A percentile compares a stretch with the other conserved stretches of the same genome.
Evolutionary conservation across 2,329 filamentous ascomycete genomes (phyloP).

Genomic region (Aspergillus uvarum): DNA sequence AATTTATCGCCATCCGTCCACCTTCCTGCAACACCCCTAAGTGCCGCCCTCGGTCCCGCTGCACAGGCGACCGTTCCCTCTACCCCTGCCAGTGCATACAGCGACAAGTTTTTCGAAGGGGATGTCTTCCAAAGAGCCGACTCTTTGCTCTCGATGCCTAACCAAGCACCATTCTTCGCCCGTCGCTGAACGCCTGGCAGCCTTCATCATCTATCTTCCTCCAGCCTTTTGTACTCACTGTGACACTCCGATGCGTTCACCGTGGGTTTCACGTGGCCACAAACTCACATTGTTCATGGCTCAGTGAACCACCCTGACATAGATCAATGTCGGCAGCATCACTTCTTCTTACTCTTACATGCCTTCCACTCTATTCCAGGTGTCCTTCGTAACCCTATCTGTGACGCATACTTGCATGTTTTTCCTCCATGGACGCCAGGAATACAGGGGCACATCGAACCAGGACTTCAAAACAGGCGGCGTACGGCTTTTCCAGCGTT

Average conservation of each 20-base stretch:
- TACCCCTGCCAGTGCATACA: slow-evolving; percentile 49
- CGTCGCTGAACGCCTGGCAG: slow-evolving; percentile 38
- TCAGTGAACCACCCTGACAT: not conserved
- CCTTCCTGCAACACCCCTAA: slow-evolving; percentile 82
- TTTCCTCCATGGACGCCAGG: not conserved
- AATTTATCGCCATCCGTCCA: slow-evolving; percentile 50
- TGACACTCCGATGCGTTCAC: not conserved
- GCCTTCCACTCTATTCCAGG: not conserved
- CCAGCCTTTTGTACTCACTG: slow-evolving; percentile 25
- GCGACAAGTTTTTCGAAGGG: slow-evolving; percentile 50
- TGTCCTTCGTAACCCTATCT: not conserved
- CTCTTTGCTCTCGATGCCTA: slow-evolving; percentile 46
- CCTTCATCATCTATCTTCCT: slow-evolving; percentile 36
- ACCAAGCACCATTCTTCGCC: slow-evolving; percentile 42
- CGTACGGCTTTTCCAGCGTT: slow-evolving; percentile 7
- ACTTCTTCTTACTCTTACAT: not conserved
- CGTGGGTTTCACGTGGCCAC: not conserved
- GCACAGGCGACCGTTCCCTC: slow-evolving; percentile 85
- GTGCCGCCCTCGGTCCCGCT: slow-evolving; percentile 83
- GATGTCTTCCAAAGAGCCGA: slow-evolving; percentile 52
- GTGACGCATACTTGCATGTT: not conserved
- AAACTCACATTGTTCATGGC: not conserved
- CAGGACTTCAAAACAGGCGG: slow-evolving; percentile 9
- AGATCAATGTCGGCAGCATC: not conserved
- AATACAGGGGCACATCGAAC: slow-evolving; percentile 1